These are phyloP conservation scores for Spizellomyces punctatus DNA, from an alignment of 192 early-diverging fungal genomes.

Conservation along the genomic window DNA sequence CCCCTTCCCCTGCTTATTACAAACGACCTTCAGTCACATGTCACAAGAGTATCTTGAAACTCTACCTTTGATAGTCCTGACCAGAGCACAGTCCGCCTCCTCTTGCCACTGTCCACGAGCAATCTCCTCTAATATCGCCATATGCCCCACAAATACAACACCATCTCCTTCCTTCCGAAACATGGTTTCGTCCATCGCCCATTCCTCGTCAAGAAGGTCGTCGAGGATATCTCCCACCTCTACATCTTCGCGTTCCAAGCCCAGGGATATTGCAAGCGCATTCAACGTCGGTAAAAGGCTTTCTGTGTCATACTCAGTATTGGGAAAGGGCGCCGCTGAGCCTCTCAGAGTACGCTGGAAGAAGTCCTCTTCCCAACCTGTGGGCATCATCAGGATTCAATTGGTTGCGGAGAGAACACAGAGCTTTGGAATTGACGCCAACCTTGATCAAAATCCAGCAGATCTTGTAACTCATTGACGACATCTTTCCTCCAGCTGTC, in stretches of 20 bases:
- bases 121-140: constrained; percentile 4
- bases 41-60: neutral
- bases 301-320: neutral
- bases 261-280: neutral
- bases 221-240: neutral
- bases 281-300: neutral
- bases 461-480: neutral
- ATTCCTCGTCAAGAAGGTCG: constrained; percentile 1
- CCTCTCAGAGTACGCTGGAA: neutral
- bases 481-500: neutral
- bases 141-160: neutral
- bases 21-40: neutral
- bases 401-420: neutral
- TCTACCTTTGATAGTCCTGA: neutral
- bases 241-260: neutral
- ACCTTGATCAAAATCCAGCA: neutral
- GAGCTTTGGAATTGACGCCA: neutral
- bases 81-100: neutral
- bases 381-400: neutral
- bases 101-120: neutral
- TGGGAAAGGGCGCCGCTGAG: neutral
- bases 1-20: neutral
- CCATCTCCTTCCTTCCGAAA: neutral
- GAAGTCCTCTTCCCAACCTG: neutral
- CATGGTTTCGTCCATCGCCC: neutral